These are phyloP conservation scores for Bromus sterilis DNA, from an alignment of 176 grass and related monocot genomes.

Conservation along the genomic window DNA sequence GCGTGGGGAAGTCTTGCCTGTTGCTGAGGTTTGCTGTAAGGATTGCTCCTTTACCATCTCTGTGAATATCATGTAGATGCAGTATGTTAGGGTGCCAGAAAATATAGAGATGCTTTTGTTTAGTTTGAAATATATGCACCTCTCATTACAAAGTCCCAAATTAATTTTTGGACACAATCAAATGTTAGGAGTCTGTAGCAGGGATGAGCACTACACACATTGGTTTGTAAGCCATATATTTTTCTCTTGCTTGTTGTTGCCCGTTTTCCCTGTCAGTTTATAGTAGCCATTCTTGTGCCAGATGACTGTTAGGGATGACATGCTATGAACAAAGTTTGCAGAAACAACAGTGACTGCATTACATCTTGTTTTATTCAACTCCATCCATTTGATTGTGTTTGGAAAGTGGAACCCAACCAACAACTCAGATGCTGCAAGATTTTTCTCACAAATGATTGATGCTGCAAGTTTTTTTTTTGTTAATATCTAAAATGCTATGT, in stretches of 20 bases:
- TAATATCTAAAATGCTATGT: not conserved
- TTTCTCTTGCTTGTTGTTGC: not conserved
- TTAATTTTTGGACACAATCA: not conserved
- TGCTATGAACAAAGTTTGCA: not conserved
- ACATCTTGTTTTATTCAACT: not conserved
- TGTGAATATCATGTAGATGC: not conserved
- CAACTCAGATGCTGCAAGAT: not conserved
- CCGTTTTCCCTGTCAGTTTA: not conserved
- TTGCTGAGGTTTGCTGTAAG: slow-evolving; percentile 80
- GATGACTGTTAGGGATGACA: not conserved
- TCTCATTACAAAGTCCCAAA: not conserved
- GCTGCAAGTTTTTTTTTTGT: not conserved
- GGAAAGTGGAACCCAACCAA: not conserved
- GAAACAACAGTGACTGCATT: not conserved
- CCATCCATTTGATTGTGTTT: not conserved
- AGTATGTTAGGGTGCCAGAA: not conserved
- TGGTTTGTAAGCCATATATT: not conserved
- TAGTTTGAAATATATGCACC: not conserved
- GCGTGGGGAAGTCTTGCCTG: slow-evolving; percentile 79
- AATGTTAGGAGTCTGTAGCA: not conserved
- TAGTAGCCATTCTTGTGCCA: not conserved
- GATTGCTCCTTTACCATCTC: not conserved
- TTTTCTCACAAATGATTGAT: not conserved
- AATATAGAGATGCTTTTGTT: not conserved
- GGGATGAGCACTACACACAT: not conserved